These are phyloP conservation scores for Abrus precatorius DNA, from an alignment of 306 rosid species.

Conservation along the genomic window DNA sequence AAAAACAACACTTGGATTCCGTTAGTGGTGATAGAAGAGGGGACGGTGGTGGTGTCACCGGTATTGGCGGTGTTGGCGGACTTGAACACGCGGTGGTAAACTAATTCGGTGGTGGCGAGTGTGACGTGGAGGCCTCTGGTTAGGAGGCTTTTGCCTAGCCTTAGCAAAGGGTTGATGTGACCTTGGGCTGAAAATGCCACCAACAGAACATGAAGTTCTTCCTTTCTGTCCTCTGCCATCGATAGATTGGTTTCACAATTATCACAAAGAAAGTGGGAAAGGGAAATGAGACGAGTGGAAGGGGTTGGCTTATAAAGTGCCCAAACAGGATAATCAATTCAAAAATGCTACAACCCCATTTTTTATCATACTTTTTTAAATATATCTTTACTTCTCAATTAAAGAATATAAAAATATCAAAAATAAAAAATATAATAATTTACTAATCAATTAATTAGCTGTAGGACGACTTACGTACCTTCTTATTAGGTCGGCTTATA, in stretches of 20 bases:
- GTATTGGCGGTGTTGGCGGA: conserved; percentile 4
- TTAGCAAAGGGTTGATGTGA: conserved; percentile 62
- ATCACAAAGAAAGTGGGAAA: too few relatives aligned
- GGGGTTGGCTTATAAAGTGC: too few relatives aligned
- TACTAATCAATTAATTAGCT: too few relatives aligned
- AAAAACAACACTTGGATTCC: conserved; percentile 56
- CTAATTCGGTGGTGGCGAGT: conserved; percentile 63
- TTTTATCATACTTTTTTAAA: too few relatives aligned
- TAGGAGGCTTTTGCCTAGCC: conserved; percentile 50
- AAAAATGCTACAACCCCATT: too few relatives aligned
- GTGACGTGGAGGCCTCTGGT: conserved; percentile 61
- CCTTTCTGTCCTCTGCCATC: conserved; percentile 24
- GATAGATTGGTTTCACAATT: not conserved
- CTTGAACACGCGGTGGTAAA: conserved; percentile 54
- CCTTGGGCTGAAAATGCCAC: conserved; percentile 66
- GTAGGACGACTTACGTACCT: too few relatives aligned
- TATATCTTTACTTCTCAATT: too few relatives aligned
- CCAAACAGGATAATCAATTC: too few relatives aligned
- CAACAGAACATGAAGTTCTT: conserved; percentile 55
- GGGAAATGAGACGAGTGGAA: too few relatives aligned
- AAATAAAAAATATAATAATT: too few relatives aligned
- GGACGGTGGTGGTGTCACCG: conserved; percentile 21
- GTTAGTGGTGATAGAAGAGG: conserved; percentile 43
- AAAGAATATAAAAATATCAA: too few relatives aligned
- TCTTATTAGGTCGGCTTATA: too few relatives aligned